phyloP scores from a whole-genome alignment of 164 flowering plant species.

The Cinnamomum micranthum region DNA sequence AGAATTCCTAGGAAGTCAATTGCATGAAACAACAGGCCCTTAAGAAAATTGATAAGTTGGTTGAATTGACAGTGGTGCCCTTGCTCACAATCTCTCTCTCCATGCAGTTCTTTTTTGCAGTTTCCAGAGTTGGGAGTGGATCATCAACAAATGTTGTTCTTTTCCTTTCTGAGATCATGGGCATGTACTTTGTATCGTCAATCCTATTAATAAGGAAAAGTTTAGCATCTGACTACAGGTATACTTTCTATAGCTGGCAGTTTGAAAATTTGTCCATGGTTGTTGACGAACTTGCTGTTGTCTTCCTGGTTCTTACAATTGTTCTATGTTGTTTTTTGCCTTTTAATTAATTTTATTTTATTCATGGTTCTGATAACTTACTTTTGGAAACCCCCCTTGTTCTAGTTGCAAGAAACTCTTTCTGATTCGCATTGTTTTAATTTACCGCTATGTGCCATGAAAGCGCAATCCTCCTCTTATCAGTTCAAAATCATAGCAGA shows the following conservation, averaged over 20 bases:
- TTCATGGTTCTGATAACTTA: background rate
- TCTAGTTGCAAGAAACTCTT: too few relatives aligned
- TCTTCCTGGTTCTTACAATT: background rate
- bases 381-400: background rate
- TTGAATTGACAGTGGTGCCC: background rate
- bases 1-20: too few relatives aligned
- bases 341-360: too few relatives aligned
- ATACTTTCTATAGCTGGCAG: conserved; percentile 8
- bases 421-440: too few relatives aligned
- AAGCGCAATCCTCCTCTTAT: too few relatives aligned
- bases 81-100: conserved; percentile 3
- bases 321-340: background rate
- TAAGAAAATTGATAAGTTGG: background rate
- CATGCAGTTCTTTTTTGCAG: conserved; percentile 95
- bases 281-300: background rate
- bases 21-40: background rate
- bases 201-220: conserved; percentile 95
- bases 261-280: conserved; percentile 2
- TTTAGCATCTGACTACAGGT: conserved; percentile 91
- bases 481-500: too few relatives aligned
- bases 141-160: conserved; percentile 95
- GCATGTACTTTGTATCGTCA: conserved; percentile 96
- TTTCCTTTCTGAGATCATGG: conserved; percentile 96
- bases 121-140: conserved; percentile 95
- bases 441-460: too few relatives aligned